phyloP scores from a whole-genome alignment of 129 eudicot species.

The Solidago caesia region DNA sequence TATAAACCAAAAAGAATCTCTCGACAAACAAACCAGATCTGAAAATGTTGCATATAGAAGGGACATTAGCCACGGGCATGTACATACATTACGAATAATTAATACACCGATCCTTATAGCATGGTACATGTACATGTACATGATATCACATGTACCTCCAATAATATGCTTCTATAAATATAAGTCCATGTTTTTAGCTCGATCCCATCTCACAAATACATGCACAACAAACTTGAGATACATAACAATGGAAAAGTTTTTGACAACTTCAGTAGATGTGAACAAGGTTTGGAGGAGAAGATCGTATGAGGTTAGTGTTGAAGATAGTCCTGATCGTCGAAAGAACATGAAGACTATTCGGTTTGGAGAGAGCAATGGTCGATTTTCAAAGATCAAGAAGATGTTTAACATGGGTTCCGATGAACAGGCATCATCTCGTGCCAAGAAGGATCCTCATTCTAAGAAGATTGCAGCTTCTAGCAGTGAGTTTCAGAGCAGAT shows the following conservation, averaged over 20 bases:
- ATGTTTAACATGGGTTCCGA: constrained; percentile 31
- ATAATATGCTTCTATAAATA: constrained; percentile 16
- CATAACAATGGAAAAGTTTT: constrained; percentile 33
- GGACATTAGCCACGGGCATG: constrained; percentile 13
- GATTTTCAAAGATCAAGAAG: constrained; percentile 38
- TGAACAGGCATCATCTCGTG: constrained; percentile 18
- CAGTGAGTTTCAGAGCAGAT: constrained; percentile 30
- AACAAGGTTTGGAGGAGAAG: constrained; percentile 41
- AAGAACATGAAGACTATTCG: constrained; percentile 35
- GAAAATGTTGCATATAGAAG: constrained; percentile 20
- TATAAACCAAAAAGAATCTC: constrained; percentile 22
- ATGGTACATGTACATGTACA: constrained; percentile 15
- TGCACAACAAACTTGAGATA: not conserved
- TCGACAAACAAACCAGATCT: constrained; percentile 35
- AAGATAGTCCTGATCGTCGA: constrained; percentile 24
- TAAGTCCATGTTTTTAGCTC: not conserved
- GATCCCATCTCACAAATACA: constrained; percentile 6
- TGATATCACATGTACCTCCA: constrained; percentile 19
- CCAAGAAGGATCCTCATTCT: constrained; percentile 22
- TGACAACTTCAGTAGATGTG: constrained; percentile 30
- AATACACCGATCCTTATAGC: not conserved
- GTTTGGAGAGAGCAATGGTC: constrained; percentile 25
- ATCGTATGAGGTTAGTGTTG: constrained; percentile 21
- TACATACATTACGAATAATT: constrained; percentile 9
- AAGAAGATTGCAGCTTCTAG: constrained; percentile 28